Percentiles rank a stretch among this genome's conserved stretches.
These are phyloP conservation scores for Evansstolkia leycettana DNA, from an alignment of 495 filamentous ascomycete genomes.

Conservation along the genomic window DNA sequence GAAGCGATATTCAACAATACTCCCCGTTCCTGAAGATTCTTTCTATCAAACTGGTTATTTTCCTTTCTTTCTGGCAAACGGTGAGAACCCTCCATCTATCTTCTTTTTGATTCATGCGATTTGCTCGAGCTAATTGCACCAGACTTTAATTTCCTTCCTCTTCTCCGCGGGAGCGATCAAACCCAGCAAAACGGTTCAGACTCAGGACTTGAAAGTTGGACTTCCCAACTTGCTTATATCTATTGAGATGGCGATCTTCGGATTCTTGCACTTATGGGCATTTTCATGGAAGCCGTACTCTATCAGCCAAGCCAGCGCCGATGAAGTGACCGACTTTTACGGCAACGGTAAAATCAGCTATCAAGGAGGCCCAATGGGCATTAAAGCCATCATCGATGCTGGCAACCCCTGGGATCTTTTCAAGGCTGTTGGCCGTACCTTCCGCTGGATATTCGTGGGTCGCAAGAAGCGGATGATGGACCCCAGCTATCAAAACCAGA, in stretches of 20 bases:
- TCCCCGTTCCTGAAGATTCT: conserved; percentile 57
- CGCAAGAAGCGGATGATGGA: conserved; percentile 33
- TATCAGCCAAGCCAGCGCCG: background rate
- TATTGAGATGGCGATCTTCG: conserved; percentile 64
- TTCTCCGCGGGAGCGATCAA: conserved; percentile 41
- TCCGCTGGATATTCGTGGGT: conserved; percentile 62
- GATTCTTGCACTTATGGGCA: conserved; percentile 56
- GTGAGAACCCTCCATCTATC: conserved; percentile 7
- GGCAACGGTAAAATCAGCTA: conserved; percentile 15
- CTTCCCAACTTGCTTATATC: conserved; percentile 59
- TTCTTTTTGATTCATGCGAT: background rate
- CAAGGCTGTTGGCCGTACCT: conserved; percentile 57
- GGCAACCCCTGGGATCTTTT: conserved; percentile 69
- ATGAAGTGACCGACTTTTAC: conserved; percentile 28
- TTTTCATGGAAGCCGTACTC: conserved; percentile 51
- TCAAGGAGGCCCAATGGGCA: conserved; percentile 43
- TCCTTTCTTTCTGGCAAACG: conserved; percentile 68
- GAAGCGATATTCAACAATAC: conserved; percentile 41
- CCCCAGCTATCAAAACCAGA: conserved; percentile 22
- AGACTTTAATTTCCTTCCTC: conserved; percentile 44
- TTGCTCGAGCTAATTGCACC: background rate
- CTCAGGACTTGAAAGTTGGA: conserved; percentile 58
- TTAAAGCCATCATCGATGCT: conserved; percentile 48
- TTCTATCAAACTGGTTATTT: conserved; percentile 69
- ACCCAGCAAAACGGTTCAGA: conserved; percentile 41